Conservation (phyloP, 1,284 basidiomycete genomes). For the Takashimella koratensis region DNA sequence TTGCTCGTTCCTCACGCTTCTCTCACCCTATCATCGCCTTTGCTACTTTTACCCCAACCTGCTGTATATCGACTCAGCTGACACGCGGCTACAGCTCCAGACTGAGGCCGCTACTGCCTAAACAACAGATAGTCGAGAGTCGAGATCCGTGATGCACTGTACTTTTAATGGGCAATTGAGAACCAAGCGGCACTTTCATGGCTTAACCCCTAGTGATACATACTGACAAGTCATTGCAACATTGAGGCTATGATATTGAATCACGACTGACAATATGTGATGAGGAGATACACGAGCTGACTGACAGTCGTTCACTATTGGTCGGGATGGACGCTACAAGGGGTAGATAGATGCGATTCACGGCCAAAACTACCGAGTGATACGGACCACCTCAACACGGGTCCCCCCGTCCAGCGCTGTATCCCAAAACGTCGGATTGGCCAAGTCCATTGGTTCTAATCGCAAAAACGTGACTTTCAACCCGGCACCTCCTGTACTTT, state of each 20-base stretch:
- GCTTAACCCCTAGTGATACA: too few species aligned
- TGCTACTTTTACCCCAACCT: neutral
- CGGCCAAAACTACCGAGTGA: constrained; percentile 11
- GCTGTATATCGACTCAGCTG: neutral
- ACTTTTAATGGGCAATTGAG: neutral
- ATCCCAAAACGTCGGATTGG: constrained; percentile 40
- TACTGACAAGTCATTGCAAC: too few species aligned
- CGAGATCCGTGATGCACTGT: neutral
- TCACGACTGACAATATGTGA: too few species aligned
- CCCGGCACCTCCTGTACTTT: constrained; percentile 1
- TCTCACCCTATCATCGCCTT: too few species aligned
- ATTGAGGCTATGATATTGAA: too few species aligned
- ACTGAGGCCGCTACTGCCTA: neutral
- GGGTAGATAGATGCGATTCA: too few species aligned
- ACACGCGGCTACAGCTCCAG: neutral
- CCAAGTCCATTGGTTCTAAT: constrained; percentile 21
- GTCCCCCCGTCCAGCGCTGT: constrained; percentile 37
- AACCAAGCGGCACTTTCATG: too few species aligned
- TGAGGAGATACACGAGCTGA: too few species aligned
- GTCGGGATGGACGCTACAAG: too few species aligned
- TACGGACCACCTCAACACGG: constrained; percentile 33
- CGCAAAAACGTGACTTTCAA: constrained; percentile 13
- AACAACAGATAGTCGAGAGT: too few species aligned
- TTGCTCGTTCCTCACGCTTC: constrained; percentile 4
- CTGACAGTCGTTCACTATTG: too few species aligned